Conservation (phyloP, 2,329 filamentous ascomycete genomes). For the Diaporthe aspalathi region DNA sequence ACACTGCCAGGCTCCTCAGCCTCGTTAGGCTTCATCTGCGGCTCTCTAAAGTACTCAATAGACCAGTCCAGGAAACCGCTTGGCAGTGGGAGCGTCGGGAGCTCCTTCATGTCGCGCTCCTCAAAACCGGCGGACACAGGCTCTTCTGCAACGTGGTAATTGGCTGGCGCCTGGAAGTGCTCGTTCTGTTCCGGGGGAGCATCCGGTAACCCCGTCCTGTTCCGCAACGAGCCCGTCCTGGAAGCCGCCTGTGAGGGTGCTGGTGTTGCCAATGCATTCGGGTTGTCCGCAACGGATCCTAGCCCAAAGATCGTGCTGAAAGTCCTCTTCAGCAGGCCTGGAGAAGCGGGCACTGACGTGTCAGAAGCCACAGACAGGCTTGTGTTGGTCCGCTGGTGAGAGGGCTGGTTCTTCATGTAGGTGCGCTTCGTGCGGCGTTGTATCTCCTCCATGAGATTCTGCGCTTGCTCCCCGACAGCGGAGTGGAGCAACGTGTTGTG, state of each 20-base stretch:
- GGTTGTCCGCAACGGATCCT: constrained; percentile 60
- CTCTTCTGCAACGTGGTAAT: constrained; percentile 80
- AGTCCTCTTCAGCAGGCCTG: constrained; percentile 71
- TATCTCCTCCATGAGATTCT: constrained; percentile 80
- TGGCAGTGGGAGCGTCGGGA: constrained; percentile 77
- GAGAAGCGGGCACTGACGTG: constrained; percentile 53
- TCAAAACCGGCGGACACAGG: constrained; percentile 83
- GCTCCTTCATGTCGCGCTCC: constrained; percentile 67
- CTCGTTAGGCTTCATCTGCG: constrained; percentile 97
- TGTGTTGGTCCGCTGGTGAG: constrained; percentile 57
- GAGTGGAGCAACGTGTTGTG: constrained; percentile 83
- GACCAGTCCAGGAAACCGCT: constrained; percentile 96
- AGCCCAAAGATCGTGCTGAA: constrained; percentile 73
- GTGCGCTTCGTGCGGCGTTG: constrained; percentile 61
- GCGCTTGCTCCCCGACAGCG: constrained; percentile 76
- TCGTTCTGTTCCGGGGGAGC: constrained; percentile 82
- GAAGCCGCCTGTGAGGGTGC: constrained; percentile 46
- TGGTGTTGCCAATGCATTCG: constrained; percentile 45
- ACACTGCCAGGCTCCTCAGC: constrained; percentile 95
- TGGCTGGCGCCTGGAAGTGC: constrained; percentile 70
- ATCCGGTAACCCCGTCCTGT: constrained; percentile 53
- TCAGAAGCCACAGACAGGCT: constrained; percentile 49
- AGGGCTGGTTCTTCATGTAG: constrained; percentile 55
- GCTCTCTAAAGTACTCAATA: constrained; percentile 96
- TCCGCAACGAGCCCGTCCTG: constrained; percentile 53